phyloP scores from a whole-genome alignment of 2,329 filamentous ascomycete genomes.

The Fusarium phyllophilum region DNA sequence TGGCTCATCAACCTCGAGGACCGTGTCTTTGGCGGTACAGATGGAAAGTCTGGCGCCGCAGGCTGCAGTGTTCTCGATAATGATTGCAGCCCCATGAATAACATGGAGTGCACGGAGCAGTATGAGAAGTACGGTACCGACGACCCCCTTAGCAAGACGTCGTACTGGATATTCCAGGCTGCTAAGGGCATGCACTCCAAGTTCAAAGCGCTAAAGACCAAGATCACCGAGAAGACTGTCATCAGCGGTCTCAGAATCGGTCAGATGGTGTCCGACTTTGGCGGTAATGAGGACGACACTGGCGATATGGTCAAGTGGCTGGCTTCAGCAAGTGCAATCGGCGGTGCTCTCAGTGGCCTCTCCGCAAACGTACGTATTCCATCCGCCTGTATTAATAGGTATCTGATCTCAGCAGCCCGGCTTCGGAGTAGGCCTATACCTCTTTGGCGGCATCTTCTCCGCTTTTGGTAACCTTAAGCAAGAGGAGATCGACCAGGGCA shows the following conservation, averaged over 20 bases:
- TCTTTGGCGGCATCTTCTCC: neutral
- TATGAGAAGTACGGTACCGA: constrained; percentile 6
- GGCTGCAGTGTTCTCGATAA: constrained; percentile 1
- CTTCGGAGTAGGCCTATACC: neutral
- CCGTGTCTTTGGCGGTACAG: neutral
- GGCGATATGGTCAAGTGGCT: constrained; percentile 9
- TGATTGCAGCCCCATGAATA: neutral
- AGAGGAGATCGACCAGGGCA: constrained; percentile 9
- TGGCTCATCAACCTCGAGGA: constrained; percentile 25
- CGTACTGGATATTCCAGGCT: constrained; percentile 28
- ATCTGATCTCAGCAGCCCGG: neutral
- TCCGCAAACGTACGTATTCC: neutral
- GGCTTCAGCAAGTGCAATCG: neutral
- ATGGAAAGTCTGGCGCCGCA: constrained; percentile 2
- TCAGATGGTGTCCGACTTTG: constrained; percentile 8
- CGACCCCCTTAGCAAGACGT: neutral
- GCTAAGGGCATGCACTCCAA: constrained; percentile 16
- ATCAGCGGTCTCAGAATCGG: neutral
- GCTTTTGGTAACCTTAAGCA: neutral
- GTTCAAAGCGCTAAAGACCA: neutral
- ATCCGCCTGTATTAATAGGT: accelerated
- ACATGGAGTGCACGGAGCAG: constrained; percentile 5
- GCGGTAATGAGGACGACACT: neutral
- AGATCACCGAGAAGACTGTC: neutral
- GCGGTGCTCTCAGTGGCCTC: neutral